Base-by-base conservation (phyloP, 768 basidiomycete species). In the Lepiota venenata region DNA sequence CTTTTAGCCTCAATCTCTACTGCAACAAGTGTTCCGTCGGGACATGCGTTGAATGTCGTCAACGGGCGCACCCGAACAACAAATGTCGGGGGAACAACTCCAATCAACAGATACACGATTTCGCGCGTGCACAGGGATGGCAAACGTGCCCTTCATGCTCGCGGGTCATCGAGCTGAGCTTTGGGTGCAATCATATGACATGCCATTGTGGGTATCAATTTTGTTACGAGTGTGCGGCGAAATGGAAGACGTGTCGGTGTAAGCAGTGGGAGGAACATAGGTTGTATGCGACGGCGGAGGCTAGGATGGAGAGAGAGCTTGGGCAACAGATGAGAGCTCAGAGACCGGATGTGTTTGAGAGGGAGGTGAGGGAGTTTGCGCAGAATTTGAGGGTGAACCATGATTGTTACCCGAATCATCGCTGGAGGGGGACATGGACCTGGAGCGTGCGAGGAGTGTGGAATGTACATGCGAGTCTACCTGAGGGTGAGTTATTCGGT, bases 151-250 rank as follows among this genome's bases (percentile, higher is more conserved):
- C 84, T 0, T 73, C 73, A 4, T 87, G 85, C 60, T 60, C 71
- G 4, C 68, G 73, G 14, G 71, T 87, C 45, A 74, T 87, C 37
- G 85, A 87, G 57, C 72, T 84, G 14, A 61, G 68, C 15, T 60
- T 71, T 4, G 85, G 85, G 0, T 87, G 85, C 56, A 82, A 78
- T 63, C 85, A 87, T 46, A 85, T 87, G 69, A 83, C 77, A 12
- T 87, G 85, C 56, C 72, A 75, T 18, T 85, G 84, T 62, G 65
- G 71, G 5, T 69, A 73, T 0, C 63, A 87, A 58, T 87, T 87
- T 64, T 87, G 85, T 60, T 87, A 88, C 61, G 46, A 83, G 8
- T 89, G 88, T 61, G 80, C 80, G 0, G 75, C 63, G 25, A 69
- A 56, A 9, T 89, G 87, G 87, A 87, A 82, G 67, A 74, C 67